Conservation (phyloP, 768 basidiomycete species). For the Podaxis carcinomalis region DNA sequence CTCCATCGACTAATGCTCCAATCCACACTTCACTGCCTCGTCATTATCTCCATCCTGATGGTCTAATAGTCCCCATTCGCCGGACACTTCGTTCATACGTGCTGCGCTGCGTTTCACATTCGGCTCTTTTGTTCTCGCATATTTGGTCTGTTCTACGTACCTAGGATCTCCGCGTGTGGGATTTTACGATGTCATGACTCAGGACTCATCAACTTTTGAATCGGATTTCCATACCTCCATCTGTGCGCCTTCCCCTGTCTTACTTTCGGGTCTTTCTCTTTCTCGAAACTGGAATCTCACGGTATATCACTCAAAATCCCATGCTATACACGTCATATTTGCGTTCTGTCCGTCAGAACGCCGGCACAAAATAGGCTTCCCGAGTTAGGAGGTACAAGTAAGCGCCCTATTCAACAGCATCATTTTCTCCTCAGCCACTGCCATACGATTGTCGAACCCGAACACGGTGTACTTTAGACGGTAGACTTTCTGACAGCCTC, state of each 20-base stretch:
- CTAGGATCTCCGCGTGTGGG: no score
- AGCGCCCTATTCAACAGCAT: neutral
- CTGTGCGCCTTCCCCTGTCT: neutral
- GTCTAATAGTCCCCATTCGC: slow-evolving; percentile 21
- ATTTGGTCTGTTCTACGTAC: no score
- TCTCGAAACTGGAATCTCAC: neutral
- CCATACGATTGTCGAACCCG: no score
- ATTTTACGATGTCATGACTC: no score
- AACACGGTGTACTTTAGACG: no score
- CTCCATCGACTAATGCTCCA: neutral
- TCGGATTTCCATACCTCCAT: neutral
- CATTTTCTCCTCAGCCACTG: no score
- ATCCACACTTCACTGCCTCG: neutral
- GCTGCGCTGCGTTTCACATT: no score
- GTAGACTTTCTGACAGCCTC: no score
- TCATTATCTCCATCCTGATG: slow-evolving; percentile 4
- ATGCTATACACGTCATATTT: neutral
- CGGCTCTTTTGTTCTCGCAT: no score
- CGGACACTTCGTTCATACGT: neutral
- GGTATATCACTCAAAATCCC: neutral
- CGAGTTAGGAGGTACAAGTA: neutral
- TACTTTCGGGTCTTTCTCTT: neutral
- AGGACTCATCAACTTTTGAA: neutral
- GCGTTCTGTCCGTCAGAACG: neutral
- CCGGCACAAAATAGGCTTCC: neutral